Percentiles rank a stretch among this genome's conserved stretches.
These are phyloP conservation scores for Cenococcum geophilum DNA, from an alignment of 495 filamentous ascomycete species.

Conservation along the genomic window DNA sequence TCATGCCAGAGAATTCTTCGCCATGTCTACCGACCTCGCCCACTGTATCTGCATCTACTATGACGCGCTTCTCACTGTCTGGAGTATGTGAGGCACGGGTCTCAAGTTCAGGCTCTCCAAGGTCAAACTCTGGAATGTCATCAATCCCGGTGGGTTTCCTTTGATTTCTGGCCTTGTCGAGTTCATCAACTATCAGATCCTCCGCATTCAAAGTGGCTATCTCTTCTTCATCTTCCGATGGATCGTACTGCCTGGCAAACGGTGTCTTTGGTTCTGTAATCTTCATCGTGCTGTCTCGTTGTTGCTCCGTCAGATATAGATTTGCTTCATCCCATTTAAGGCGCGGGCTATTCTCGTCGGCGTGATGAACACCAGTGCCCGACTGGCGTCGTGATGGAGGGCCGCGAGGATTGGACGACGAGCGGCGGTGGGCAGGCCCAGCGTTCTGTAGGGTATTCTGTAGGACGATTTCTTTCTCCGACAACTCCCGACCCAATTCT, in stretches of 20 bases:
- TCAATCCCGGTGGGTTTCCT: constrained; percentile 48
- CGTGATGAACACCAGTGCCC: constrained; percentile 40
- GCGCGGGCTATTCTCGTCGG: constrained; percentile 57
- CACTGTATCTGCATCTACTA: constrained; percentile 59
- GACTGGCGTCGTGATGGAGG: constrained; percentile 67
- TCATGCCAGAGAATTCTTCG: constrained; percentile 54
- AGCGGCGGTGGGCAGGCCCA: constrained; percentile 64
- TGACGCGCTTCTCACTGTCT: constrained; percentile 62
- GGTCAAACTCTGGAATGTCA: constrained; percentile 85
- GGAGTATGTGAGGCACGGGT: constrained; percentile 39
- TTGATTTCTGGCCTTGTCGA: constrained; percentile 48
- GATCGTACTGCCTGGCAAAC: constrained; percentile 86
- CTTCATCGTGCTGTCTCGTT: constrained; percentile 94
- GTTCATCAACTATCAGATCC: constrained; percentile 57
- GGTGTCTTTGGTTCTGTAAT: constrained; percentile 98
- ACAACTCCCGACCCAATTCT: constrained; percentile 42
- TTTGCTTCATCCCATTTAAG: constrained; percentile 99
- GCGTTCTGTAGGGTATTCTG: constrained; percentile 93
- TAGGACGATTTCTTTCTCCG: constrained; percentile 80
- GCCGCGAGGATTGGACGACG: constrained; percentile 60
- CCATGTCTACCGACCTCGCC: constrained; percentile 47
- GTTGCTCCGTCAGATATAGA: constrained; percentile 90
- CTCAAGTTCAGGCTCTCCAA: constrained; percentile 78
- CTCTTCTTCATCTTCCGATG: constrained; percentile 74
- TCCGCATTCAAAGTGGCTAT: constrained; percentile 51